Evolutionary conservation across 176 grass and related monocot species (phyloP).

Genomic region (Carex cristatella): DNA sequence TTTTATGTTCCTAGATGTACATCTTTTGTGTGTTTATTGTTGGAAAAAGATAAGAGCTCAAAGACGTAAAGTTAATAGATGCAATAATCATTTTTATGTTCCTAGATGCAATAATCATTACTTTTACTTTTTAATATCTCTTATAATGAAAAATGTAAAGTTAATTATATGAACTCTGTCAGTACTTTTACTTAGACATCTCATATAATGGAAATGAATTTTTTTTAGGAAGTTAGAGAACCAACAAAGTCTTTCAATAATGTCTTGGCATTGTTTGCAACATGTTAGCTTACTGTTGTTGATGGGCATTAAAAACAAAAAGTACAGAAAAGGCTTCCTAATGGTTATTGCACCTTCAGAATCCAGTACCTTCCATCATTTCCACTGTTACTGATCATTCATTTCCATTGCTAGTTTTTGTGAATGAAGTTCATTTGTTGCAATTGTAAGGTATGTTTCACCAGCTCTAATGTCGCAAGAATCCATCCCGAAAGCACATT

Average conservation of each 20-base stretch:
- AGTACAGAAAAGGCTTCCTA: not conserved
- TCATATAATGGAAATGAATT: not conserved
- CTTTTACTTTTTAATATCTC: not conserved
- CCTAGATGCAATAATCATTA: too few species aligned
- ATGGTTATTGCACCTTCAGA: not conserved
- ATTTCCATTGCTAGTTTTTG: not conserved
- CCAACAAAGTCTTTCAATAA: not conserved
- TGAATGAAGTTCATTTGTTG: slow-evolving; percentile 16
- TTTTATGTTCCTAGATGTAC: slow-evolving; percentile 8
- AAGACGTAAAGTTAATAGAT: too few species aligned
- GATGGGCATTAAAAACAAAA: not conserved
- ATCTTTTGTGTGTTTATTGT: not conserved
- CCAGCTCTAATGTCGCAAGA: slow-evolving; percentile 26
- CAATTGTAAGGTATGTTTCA: slow-evolving; percentile 60
- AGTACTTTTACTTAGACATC: not conserved
- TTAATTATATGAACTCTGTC: not conserved
- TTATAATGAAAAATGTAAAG: not conserved
- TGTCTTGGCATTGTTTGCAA: not conserved
- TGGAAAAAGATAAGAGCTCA: not conserved
- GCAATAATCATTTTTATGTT: too few species aligned
- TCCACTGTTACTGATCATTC: not conserved
- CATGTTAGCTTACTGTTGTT: not conserved
- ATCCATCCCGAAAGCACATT: slow-evolving; percentile 25
- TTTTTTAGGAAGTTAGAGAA: not conserved
- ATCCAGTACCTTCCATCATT: not conserved